Percentiles rank a stretch among this genome's conserved stretches.
Evolutionary conservation across 2,329 filamentous ascomycete species (phyloP).

Genomic region (Microascus cirrosus): DNA sequence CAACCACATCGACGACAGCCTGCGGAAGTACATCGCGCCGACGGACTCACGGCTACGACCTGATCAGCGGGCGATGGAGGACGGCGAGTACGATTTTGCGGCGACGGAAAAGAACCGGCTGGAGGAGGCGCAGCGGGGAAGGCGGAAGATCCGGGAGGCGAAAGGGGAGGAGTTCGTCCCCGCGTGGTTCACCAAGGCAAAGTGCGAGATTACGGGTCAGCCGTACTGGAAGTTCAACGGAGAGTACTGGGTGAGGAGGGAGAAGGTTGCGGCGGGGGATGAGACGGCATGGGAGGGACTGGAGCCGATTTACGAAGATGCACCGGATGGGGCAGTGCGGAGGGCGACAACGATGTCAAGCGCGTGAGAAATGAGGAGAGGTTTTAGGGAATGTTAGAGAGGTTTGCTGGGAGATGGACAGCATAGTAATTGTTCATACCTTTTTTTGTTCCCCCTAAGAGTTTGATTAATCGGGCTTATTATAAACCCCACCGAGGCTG

Average conservation of each 20-base stretch:
- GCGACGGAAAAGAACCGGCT: slow-evolving; percentile 89
- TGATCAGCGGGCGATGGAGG: slow-evolving; percentile 96
- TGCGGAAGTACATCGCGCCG: slow-evolving; percentile 68
- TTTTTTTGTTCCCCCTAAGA: background rate
- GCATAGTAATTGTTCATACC: background rate
- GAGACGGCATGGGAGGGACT: slow-evolving; percentile 53
- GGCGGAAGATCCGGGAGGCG: slow-evolving; percentile 60
- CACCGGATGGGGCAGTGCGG: slow-evolving; percentile 4
- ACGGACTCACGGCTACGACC: slow-evolving; percentile 90
- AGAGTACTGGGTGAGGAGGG: slow-evolving; percentile 73
- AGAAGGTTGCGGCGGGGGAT: slow-evolving; percentile 52
- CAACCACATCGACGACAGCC: slow-evolving; percentile 80
- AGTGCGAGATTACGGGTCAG: slow-evolving; percentile 72
- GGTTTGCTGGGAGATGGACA: background rate
- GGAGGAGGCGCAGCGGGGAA: slow-evolving; percentile 80
- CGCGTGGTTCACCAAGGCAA: slow-evolving; percentile 70
- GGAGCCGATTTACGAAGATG: slow-evolving; percentile 60
- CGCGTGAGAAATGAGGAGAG: background rate
- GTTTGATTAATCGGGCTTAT: background rate
- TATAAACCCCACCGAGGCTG: background rate
- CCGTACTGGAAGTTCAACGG: slow-evolving; percentile 83
- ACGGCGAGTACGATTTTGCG: slow-evolving; percentile 91
- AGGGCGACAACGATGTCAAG: slow-evolving; percentile 3
- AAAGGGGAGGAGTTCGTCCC: slow-evolving; percentile 73
- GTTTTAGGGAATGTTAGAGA: background rate